Evolutionary conservation across 2,329 filamentous ascomycete species (phyloP), one percentile per base, ranked within the genome.

Genomic region (Pyricularia pennisetigena): DNA sequence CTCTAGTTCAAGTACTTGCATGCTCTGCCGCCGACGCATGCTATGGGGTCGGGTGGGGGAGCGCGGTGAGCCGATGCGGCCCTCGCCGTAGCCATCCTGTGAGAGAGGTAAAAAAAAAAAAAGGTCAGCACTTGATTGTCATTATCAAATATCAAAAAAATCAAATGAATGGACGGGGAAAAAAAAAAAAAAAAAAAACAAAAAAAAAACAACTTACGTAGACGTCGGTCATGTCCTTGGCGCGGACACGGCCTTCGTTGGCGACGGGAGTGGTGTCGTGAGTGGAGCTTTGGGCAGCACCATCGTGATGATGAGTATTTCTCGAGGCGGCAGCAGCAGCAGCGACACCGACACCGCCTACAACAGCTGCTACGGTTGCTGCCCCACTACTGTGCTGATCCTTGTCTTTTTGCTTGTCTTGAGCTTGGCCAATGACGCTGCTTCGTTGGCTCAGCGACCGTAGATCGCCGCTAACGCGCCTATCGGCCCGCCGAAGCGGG

Each of bases 1-100:
- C 82, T 98, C 93, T 76, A 99, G 88, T 74, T 99, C 94, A 70
- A 98, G 88, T 68, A 94, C 88, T 81, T 98, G 94, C 89, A 98
- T 94, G 84, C 94, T 98, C 80, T 97, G 95, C 76, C 94, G 92
- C 77, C 94, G 94, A 74, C 94, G 94, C 86, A 99, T 91, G 83
- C 93, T 97, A 76, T 94, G 93, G 74, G 95, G 94, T 79, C 94
- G 89, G 73, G 93, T 97, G 68, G 95, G 95, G 75, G 95, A 98
- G 75, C 91, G 89, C 75, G 94, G 93, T 77, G 93, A 97, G 77
- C 89, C 89, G 76, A 91, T 86, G 76, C 86, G 92, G 79, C 91
- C 92, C 81, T 97, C 93, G 81, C 94, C 94, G 83, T 88, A 94
- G 81, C 93, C 94, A 86, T 97, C 93, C 94, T 97, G 82, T 68